phyloP scores from a whole-genome alignment of 2,329 filamentous ascomycete species.

The Seiridium cupressi region DNA sequence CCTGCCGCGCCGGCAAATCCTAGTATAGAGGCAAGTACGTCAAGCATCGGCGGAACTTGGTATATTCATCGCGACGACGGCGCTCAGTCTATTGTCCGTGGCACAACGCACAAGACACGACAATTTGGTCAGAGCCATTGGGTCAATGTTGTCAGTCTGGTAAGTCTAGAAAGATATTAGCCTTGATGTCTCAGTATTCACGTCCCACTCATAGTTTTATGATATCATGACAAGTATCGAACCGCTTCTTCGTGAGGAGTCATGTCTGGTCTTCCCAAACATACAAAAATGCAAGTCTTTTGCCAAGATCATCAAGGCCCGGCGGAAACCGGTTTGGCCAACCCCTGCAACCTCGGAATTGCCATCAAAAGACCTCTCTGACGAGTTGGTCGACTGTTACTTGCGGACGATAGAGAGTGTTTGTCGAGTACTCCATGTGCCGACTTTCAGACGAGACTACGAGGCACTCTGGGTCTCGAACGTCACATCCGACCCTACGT shows the following conservation, averaged over 20 bases:
- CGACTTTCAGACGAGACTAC: slow-evolving; percentile 19
- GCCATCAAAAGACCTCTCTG: slow-evolving; percentile 15
- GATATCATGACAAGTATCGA: not conserved
- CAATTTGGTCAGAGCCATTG: slow-evolving; percentile 58
- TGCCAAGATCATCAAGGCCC: slow-evolving; percentile 12
- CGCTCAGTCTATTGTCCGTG: slow-evolving; percentile 30
- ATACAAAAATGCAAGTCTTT: slow-evolving; percentile 13
- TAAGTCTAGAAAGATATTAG: slow-evolving; percentile 24
- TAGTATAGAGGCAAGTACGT: not conserved
- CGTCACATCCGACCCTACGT: slow-evolving; percentile 27
- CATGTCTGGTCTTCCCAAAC: not conserved
- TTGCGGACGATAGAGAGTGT: slow-evolving; percentile 20
- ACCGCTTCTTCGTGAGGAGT: not conserved
- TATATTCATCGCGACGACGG: not conserved
- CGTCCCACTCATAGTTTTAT: not conserved
- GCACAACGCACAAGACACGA: slow-evolving; percentile 52
- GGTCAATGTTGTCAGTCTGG: slow-evolving; percentile 46
- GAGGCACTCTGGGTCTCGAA: slow-evolving; percentile 14
- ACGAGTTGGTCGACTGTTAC: slow-evolving; percentile 18
- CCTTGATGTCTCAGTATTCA: too few relatives aligned
- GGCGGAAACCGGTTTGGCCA: slow-evolving; percentile 12
- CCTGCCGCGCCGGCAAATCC: not conserved
- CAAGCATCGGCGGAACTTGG: not conserved
- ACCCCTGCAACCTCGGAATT: slow-evolving; percentile 13
- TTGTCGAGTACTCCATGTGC: slow-evolving; percentile 22